Conservation (phyloP, 352 stramenopile genomes). For the Globisporangium splendens region DNA sequence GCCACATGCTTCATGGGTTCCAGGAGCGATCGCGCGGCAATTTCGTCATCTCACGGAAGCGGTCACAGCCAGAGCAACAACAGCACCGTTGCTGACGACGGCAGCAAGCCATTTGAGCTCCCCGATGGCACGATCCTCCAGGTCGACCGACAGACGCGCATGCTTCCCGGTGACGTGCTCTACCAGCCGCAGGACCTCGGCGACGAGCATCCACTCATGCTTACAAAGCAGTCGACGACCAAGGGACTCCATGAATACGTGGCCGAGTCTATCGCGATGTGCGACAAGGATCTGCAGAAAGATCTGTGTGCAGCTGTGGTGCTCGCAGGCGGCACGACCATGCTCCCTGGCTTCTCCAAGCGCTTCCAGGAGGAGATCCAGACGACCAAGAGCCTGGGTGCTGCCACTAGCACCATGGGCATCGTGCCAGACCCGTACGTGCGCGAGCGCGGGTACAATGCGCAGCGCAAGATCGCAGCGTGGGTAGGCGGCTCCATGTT, state of each 20-base stretch:
- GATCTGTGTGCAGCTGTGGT: constrained; percentile 77
- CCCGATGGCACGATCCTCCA: constrained; percentile 85
- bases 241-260: constrained; percentile 85
- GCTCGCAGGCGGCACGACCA: constrained; percentile 80
- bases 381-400: constrained; percentile 7
- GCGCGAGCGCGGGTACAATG: constrained; percentile 85
- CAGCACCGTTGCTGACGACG: constrained; percentile 14
- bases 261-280: constrained; percentile 82
- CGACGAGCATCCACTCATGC: constrained; percentile 87
- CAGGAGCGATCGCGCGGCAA: constrained; percentile 20
- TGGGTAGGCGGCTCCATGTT: constrained; percentile 91
- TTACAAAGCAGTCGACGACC: constrained; percentile 4
- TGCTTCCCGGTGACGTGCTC: constrained; percentile 67
- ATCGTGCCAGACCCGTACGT: constrained; percentile 78
- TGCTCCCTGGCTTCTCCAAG: constrained; percentile 77
- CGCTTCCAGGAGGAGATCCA: constrained; percentile 76
- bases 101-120: constrained; percentile 72
- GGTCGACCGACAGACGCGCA: constrained; percentile 74
- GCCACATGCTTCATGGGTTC: constrained; percentile 35
- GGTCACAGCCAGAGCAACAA: neutral
- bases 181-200: constrained; percentile 88
- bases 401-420: constrained; percentile 23
- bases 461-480: constrained; percentile 76
- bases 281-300: constrained; percentile 79
- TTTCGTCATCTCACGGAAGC: constrained; percentile 9